Evolutionary conservation across 768 basidiomycete species (phyloP), one percentile per base, ranked within the genome.

Genomic region (Suillus cothurnatus): DNA sequence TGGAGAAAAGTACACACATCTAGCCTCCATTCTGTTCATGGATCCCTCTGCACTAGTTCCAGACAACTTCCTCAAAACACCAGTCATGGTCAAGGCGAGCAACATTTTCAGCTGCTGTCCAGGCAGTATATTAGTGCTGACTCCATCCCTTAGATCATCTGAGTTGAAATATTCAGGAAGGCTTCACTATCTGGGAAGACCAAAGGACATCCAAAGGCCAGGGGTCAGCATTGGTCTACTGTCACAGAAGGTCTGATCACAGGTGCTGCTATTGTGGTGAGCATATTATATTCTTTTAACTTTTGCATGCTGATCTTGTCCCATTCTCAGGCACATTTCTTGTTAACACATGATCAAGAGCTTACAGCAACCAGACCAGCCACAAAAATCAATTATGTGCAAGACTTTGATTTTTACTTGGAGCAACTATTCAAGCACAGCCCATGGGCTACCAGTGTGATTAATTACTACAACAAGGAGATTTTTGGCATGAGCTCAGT

Each of bases 401-500:
- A 63, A 31, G 52, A 63, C 52, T 56, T 57, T 7, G 36, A 63
- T 28, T 41, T 63, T 26, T 57, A 63, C n/a, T 28, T 63, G 26
- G 62, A 63, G 52, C 6, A 41, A 28, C 62, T 57, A 21, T 26
- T 32, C 23, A 63, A 63, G 32, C 31, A n/a, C 58, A 59, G 36
- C 58, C 31, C 36, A 26, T 60, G 58, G 58, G 58, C 58, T 21
- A 31, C 28, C 7, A 39, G n/a, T 4, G 26, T 61, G 26, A 61
- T 61, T 1, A 32, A 61, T 11, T 41, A 61, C 1, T 28, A 39
- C 39, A 61, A 61, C 28, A 1, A 31, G 36, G 38, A 61, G n/a
- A 5, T 61, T 36, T 61, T 61, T 7, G 7, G 59, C 19, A 43
- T 19, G 4, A 43, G 43, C 38, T 36, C 38, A 61, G 43, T 39